These are phyloP conservation scores for Neocucurbitaria cava DNA, from an alignment of 2,329 filamentous ascomycete genomes.

Conservation along the genomic window DNA sequence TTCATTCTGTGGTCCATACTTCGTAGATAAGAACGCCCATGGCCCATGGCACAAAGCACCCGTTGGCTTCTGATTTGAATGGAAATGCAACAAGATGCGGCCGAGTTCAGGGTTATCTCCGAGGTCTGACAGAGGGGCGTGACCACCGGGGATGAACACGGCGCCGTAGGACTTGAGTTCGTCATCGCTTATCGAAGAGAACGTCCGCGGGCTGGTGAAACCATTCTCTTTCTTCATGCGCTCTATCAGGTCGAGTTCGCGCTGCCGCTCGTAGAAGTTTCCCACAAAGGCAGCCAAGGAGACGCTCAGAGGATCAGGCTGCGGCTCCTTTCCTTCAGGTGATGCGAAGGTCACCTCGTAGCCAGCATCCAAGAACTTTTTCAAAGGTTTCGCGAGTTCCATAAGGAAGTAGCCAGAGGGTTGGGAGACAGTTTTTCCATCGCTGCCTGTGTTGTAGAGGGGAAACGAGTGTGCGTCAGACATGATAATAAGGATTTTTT, in stretches of 20 bases:
- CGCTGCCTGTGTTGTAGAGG: conserved; percentile 32
- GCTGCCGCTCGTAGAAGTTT: conserved; percentile 54
- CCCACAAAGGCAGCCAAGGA: conserved; percentile 53
- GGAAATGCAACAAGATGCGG: conserved; percentile 52
- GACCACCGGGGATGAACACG: conserved; percentile 56
- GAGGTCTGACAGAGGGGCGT: conserved; percentile 54
- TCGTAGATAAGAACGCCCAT: conserved; percentile 54
- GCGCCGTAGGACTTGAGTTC: conserved; percentile 51
- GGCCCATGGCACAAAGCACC: conserved; percentile 58
- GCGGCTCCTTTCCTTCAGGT: conserved; percentile 51
- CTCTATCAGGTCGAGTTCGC: conserved; percentile 52
- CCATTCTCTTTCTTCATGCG: conserved; percentile 56
- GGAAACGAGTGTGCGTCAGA: conserved; percentile 51
- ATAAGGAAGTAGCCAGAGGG: conserved; percentile 43
- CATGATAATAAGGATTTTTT: conserved; percentile 55
- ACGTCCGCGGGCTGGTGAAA: conserved; percentile 48
- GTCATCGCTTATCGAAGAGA: conserved; percentile 49
- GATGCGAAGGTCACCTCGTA: conserved; percentile 57
- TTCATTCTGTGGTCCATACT: conserved; percentile 37
- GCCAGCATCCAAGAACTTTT: conserved; percentile 36
- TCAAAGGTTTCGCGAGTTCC: conserved; percentile 42
- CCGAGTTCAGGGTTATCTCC: conserved; percentile 53
- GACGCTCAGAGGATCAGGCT: conserved; percentile 52
- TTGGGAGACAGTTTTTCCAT: conserved; percentile 34
- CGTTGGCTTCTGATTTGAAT: conserved; percentile 51